phyloP scores from a whole-genome alignment of 352 stramenopile genomes.

The Pythium volutum region DNA sequence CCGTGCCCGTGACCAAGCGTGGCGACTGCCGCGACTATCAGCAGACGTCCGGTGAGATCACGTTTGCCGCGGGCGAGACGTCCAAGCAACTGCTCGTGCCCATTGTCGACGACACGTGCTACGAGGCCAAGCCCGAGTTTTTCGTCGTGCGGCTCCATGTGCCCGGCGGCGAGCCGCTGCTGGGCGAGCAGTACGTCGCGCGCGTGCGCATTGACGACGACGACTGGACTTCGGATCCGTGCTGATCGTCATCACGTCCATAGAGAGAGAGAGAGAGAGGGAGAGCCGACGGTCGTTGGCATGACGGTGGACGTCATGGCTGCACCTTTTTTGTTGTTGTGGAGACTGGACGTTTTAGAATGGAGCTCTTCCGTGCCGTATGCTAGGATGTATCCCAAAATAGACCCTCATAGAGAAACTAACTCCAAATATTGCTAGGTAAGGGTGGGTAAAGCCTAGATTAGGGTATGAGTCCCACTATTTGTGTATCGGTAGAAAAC shows the following conservation, averaged over 20 bases:
- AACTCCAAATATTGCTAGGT: background rate
- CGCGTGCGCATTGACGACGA: conserved; percentile 92
- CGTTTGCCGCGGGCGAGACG: conserved; percentile 85
- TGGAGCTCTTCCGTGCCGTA: background rate
- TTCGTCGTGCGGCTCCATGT: conserved; percentile 92
- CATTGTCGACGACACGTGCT: conserved; percentile 94
- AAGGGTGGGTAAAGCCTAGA: background rate
- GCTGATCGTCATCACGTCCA: conserved; percentile 24
- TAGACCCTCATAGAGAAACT: background rate
- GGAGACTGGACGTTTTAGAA: conserved; percentile 34
- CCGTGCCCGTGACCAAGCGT: conserved; percentile 51
- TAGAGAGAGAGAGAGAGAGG: too few species aligned
- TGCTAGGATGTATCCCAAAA: background rate
- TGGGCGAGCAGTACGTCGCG: conserved; percentile 89
- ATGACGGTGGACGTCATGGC: background rate
- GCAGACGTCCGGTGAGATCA: conserved; percentile 80
- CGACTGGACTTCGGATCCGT: conserved; percentile 71
- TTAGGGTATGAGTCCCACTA: background rate
- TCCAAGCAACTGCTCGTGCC: conserved; percentile 85
- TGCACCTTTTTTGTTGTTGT: background rate
- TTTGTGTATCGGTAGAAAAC: conserved; percentile 6
- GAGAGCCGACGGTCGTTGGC: too few species aligned
- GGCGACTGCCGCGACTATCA: conserved; percentile 71
- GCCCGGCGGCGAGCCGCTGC: conserved; percentile 83
- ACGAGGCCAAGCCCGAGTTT: conserved; percentile 85